Conservation (phyloP, 2,329 filamentous ascomycete genomes). For the Penicillium aurantiogriseum region DNA sequence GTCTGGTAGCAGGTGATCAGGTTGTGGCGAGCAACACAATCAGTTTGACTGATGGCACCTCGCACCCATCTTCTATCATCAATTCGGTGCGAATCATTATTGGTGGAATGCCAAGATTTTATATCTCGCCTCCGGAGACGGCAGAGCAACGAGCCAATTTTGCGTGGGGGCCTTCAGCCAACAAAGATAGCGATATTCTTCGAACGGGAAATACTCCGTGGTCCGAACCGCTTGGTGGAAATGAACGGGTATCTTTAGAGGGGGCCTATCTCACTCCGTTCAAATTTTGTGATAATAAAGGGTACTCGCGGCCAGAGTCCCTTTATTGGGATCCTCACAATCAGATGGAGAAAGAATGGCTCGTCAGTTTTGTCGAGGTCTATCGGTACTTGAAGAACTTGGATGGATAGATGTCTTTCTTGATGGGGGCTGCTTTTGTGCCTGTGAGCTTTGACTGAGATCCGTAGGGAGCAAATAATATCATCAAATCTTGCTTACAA, state of each 20-base stretch:
- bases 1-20: background rate
- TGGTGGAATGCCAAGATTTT: slow-evolving; percentile 8
- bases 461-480: background rate
- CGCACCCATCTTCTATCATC: slow-evolving; percentile 6
- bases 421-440: background rate
- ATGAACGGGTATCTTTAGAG: background rate
- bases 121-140: background rate
- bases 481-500: background rate
- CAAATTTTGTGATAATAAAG: background rate
- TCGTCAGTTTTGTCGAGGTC: slow-evolving; percentile 15
- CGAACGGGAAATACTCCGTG: slow-evolving; percentile 14
- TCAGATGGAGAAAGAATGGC: slow-evolving; percentile 19
- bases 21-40: background rate
- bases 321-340: slow-evolving; percentile 12
- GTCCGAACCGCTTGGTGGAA: background rate
- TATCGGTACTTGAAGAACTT: slow-evolving; percentile 9
- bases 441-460: background rate
- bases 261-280: slow-evolving; percentile 2
- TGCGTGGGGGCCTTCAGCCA: background rate
- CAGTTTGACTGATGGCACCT: background rate
- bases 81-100: background rate
- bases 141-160: background rate
- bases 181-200: slow-evolving; percentile 1
- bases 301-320: background rate
- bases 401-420: background rate